Evolutionary conservation across 805 yeast genomes (phyloP).

Genomic region (Torulaspora gathmanii): DNA sequence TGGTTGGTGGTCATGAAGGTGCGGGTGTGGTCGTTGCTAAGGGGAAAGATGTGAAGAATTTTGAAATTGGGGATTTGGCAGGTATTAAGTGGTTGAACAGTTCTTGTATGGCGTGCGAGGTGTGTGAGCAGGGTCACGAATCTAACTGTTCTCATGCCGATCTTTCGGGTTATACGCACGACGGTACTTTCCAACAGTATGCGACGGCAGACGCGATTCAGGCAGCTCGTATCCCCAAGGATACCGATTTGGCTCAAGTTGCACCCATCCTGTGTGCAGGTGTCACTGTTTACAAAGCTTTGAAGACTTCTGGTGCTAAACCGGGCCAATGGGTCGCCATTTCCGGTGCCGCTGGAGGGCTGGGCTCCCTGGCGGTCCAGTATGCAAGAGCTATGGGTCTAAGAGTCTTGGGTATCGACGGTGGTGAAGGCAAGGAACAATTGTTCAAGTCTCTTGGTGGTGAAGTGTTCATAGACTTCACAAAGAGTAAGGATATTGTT

Average conservation of each 20-base stretch:
- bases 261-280: slow-evolving; percentile 65
- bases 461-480: slow-evolving; percentile 52
- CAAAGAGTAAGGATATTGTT: slow-evolving; percentile 47
- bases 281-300: slow-evolving; percentile 57
- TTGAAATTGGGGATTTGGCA: slow-evolving; percentile 56
- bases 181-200: slow-evolving; percentile 81
- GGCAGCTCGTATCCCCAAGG: slow-evolving; percentile 73
- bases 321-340: slow-evolving; percentile 58
- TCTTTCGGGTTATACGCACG: slow-evolving; percentile 53
- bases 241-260: slow-evolving; percentile 64
- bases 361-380: slow-evolving; percentile 56
- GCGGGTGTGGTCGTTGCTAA: slow-evolving; percentile 59
- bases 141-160: slow-evolving; percentile 50
- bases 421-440: slow-evolving; percentile 49
- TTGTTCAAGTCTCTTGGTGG: slow-evolving; percentile 48
- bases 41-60: slow-evolving; percentile 53
- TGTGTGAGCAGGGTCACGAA: slow-evolving; percentile 49
- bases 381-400: slow-evolving; percentile 57
- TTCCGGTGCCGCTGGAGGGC: slow-evolving; percentile 61
- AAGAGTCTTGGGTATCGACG: slow-evolving; percentile 53
- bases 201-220: slow-evolving; percentile 83
- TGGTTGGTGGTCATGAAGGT: slow-evolving; percentile 68
- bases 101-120: slow-evolving; percentile 57
- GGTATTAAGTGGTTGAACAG: slow-evolving; percentile 64
- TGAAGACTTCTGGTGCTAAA: slow-evolving; percentile 46